Conservation (phyloP, 768 basidiomycete species). For the Leccinum uliginosum region DNA sequence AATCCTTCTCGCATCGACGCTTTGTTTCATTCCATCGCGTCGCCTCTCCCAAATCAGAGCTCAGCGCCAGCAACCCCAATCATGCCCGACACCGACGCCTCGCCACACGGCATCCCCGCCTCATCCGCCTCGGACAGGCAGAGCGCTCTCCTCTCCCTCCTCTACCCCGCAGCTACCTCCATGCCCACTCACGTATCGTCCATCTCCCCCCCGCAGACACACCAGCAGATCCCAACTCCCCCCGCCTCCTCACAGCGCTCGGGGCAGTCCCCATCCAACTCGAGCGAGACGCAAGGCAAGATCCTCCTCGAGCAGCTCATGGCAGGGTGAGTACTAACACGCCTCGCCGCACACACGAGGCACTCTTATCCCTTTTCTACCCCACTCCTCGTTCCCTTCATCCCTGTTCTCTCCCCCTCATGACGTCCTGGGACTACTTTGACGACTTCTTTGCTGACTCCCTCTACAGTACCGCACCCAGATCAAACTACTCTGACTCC, state of each 20-base stretch:
- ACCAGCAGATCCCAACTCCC: slow-evolving; percentile 68
- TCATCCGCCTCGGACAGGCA: slow-evolving; percentile 59
- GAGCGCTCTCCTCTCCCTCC: slow-evolving; percentile 68
- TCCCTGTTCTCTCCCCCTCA: slow-evolving; percentile 18
- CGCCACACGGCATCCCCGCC: slow-evolving; percentile 34
- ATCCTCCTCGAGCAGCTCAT: slow-evolving; percentile 76
- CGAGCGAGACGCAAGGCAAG: slow-evolving; percentile 66
- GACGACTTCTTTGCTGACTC: slow-evolving; percentile 29
- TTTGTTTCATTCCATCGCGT: background rate
- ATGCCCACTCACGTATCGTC: slow-evolving; percentile 18
- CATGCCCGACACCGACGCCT: slow-evolving; percentile 32
- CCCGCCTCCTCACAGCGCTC: slow-evolving; percentile 58
- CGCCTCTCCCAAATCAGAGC: background rate
- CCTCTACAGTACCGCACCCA: slow-evolving; percentile 39
- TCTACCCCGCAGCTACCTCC: slow-evolving; percentile 48
- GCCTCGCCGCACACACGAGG: slow-evolving; percentile 30
- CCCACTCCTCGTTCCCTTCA: background rate
- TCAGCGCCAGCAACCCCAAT: background rate
- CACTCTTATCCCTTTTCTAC: slow-evolving; percentile 19
- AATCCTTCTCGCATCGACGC: background rate
- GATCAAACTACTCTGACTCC: slow-evolving; percentile 49
- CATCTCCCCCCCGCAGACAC: slow-evolving; percentile 19
- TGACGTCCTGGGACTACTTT: slow-evolving; percentile 32
- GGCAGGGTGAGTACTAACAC: slow-evolving; percentile 56
- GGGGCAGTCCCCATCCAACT: slow-evolving; percentile 50